Evolutionary conservation across 345 rosid species (phyloP).

Genomic region (Hibiscus mutabilis): DNA sequence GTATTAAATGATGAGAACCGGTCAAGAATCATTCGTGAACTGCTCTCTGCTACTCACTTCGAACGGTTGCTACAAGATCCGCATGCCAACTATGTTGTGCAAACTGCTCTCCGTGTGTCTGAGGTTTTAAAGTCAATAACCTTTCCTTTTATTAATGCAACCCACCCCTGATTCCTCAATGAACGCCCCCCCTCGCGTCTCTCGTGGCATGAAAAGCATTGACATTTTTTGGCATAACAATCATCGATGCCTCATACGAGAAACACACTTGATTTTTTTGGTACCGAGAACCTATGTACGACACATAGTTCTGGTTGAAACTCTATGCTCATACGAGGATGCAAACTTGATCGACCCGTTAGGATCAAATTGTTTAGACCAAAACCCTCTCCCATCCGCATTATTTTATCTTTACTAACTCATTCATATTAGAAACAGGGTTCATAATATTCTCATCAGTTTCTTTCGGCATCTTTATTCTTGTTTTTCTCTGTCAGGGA

Average conservation of each 20-base stretch:
- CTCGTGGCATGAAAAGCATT: background rate
- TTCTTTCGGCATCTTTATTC: background rate
- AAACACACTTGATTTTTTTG: background rate
- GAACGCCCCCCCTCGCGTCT: background rate
- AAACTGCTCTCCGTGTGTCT: conserved; percentile 30
- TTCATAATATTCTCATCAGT: background rate
- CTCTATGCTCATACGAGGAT: background rate
- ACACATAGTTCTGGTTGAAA: background rate
- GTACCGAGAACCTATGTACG: background rate
- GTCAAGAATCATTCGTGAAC: conserved; percentile 31
- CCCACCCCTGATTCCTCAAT: background rate
- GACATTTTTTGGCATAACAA: background rate
- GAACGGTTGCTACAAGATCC: conserved; percentile 45
- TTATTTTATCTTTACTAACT: background rate
- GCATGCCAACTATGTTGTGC: no score
- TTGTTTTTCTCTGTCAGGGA: conserved; percentile 11
- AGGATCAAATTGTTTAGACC: background rate
- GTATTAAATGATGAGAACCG: conserved; percentile 22
- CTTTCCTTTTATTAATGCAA: background rate
- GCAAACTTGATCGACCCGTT: background rate
- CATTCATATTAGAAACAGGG: background rate
- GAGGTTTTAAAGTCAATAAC: conserved; percentile 20
- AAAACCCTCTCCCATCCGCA: background rate
- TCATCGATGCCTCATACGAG: background rate
- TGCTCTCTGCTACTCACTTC: conserved; percentile 29